Base-by-base conservation (phyloP, 73 alveolate genomes). In the Diophrys sp. region DNA sequence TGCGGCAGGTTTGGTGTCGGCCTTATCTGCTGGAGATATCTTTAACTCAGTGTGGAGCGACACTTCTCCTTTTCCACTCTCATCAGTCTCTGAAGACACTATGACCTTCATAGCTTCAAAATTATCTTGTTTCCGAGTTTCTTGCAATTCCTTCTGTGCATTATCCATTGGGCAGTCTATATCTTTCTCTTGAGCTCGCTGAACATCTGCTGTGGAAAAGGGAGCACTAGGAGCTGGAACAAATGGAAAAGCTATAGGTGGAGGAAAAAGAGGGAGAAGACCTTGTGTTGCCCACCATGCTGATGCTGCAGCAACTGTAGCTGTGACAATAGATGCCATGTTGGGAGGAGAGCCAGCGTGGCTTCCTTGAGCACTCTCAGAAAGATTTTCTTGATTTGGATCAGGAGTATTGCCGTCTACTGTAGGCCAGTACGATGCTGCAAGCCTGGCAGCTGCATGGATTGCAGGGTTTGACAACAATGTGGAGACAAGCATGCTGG, bases 271-370 rank as follows among this genome's bases (percentile, higher is more conserved):
- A 53, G 67, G 67, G 67, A 53, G 67, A 53, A 53, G 67, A 53
- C 67, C 67, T 53, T 53, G 67, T 53, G 67, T 53, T 53, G 67
- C 67, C 67, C 67, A 53, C 67, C 67, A 53, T 53, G 67, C 67
- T 53, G 67, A 53, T 53, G 67, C 67, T 53, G 67, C 67, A 53
- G 67, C 67, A 53, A 53, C 67, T 53, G 67, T 53, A 53, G 67
- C 67, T 53, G 67, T 53, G 67, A 53, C 67, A 53, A 53, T 53
- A 53, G 67, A 53, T 53, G 67, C 67, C 67, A 53, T 53, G 67
- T 53, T 53, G 67, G 67, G 67, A 53, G 67, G 67, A 53, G 67
- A 53, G 67, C 67, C 67, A 53, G 67, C 67, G 67, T 53, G 67
- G 67, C 67, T 53, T 53, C 67, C 67, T 53, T 53, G 67, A 53